Evolutionary conservation across 2,329 filamentous ascomycete species (phyloP), one percentile per base, ranked within the genome.

Genomic region (Scedosporium minutisporum): DNA sequence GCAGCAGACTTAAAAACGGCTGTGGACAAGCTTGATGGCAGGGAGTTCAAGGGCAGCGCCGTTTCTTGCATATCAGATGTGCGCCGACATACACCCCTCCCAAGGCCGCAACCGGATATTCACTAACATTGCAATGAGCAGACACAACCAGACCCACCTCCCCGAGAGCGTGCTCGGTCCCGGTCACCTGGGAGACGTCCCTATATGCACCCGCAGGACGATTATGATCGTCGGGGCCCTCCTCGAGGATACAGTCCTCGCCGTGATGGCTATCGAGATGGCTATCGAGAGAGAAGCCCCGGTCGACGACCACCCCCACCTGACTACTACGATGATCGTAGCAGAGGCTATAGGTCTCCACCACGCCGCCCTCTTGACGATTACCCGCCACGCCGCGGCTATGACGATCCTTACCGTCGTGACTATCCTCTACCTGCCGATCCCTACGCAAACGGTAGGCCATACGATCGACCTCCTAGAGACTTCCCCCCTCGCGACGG

Each of bases 11-110:
- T 99, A 64, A 91, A 90, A 73, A 88, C 88, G 64, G 95, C 95
- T 62, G 91, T 97, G 63, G 92, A 97, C 75, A 97, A 97, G 77
- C 89, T 99, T 66, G 92, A 97, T 74, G 87, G 87, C 67, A 88
- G 87, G 73, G 92, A 96, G 71, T 97, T 97, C 77, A 97, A 97
- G 80, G 92, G 91, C 69, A 86, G 87, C 67, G 84, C 86, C 67
- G 93, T 99, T 68, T 87, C 84, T 68, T 99, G 95, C 77, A 80
- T 90, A 70, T 87, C 91, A 70, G 93, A 97, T 79, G 93, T 97
- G 83, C 74, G 87, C 76, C 14, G n/a, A 4, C 48, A 23, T 42
- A 12, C 10, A 64, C 60, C 29, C 63, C 67, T 70, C 67, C 70
- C 65, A 41, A 38, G 2, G n/a, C 53, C 3, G 48, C 42, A 16